phyloP scores from a whole-genome alignment of 345 rosid species.

The Pistacia integerrima region DNA sequence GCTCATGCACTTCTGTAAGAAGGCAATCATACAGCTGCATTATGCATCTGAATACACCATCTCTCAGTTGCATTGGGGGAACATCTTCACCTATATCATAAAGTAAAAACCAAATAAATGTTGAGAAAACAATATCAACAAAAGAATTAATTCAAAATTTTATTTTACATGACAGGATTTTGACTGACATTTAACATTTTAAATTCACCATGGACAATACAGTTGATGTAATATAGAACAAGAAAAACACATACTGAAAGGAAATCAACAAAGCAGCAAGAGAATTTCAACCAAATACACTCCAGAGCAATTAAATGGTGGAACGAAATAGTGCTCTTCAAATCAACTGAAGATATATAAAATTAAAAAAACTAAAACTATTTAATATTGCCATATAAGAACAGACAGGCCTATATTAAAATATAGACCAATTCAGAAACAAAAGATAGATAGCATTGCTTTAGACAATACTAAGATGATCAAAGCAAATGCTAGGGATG shows the following conservation, averaged over 20 bases:
- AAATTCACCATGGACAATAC: neutral
- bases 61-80: conserved; percentile 97
- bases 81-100: conserved; percentile 83
- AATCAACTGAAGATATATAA: neutral
- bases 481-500: neutral
- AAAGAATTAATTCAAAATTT: neutral
- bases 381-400: neutral
- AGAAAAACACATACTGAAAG: neutral
- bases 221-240: neutral
- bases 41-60: conserved; percentile 90
- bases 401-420: neutral
- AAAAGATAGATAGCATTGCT: neutral
- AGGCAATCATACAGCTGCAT: conserved; percentile 95
- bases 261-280: neutral
- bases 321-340: neutral
- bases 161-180: neutral
- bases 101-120: neutral
- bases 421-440: neutral
- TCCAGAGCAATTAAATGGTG: neutral
- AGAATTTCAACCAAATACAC: neutral
- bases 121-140: neutral
- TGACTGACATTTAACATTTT: neutral
- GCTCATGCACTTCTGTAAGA: conserved; percentile 96
- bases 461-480: too few species aligned
- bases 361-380: too few species aligned